phyloP scores from a whole-genome alignment of 192 early-diverging fungal genomes.

The Phycomyces nitens region DNA sequence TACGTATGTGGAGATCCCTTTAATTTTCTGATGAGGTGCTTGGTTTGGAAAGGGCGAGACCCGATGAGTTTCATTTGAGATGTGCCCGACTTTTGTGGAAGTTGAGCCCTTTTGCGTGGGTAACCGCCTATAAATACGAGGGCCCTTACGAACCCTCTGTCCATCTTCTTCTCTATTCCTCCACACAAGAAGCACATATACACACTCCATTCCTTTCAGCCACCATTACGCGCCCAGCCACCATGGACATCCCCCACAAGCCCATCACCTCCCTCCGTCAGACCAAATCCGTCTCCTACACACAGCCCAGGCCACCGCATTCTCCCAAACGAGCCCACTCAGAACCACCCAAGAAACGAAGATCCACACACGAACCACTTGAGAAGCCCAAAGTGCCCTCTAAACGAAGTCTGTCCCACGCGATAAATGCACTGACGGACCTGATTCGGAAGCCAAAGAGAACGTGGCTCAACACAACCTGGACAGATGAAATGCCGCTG shows the following conservation, averaged over 20 bases:
- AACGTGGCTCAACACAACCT: background rate
- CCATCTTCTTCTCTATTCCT: background rate
- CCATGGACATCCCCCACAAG: no score
- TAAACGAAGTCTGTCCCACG: background rate
- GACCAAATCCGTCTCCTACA: background rate
- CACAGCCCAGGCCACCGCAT: background rate
- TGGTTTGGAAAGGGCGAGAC: background rate
- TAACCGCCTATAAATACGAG: background rate
- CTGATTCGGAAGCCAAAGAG: background rate
- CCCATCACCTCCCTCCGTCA: background rate
- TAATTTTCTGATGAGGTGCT: no score
- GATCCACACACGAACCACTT: background rate
- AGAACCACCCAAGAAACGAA: background rate
- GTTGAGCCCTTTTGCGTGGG: background rate
- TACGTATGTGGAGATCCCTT: no score
- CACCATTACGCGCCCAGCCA: no score
- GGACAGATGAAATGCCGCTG: slow-evolving; percentile 4
- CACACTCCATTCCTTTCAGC: no score
- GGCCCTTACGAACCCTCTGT: background rate
- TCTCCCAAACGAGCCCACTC: background rate
- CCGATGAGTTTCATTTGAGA: slow-evolving; percentile 2
- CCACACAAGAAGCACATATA: no score
- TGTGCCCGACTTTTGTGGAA: background rate
- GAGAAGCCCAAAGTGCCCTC: background rate
- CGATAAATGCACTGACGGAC: background rate